phyloP scores from a whole-genome alignment of 345 rosid species.

The Cochlearia excelsa region DNA sequence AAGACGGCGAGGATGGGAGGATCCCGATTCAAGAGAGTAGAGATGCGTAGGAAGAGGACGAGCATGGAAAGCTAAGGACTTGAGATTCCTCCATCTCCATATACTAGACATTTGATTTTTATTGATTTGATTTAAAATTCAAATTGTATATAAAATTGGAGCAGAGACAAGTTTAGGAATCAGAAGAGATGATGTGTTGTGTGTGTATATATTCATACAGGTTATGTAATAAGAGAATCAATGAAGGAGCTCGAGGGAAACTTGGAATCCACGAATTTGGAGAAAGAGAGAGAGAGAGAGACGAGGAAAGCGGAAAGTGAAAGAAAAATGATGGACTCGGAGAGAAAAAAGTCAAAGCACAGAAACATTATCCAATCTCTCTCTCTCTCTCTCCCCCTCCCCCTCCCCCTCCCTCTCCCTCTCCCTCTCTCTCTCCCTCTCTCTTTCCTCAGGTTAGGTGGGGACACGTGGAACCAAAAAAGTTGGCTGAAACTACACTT shows the following conservation, averaged over 20 bases:
- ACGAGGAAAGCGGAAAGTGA: constrained; percentile 31
- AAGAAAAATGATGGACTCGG: constrained; percentile 28
- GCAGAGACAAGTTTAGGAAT: neutral
- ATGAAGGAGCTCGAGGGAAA: neutral
- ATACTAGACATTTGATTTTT: constrained; percentile 50
- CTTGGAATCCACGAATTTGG: constrained; percentile 26
- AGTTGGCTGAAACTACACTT: neutral
- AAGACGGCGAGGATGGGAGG: constrained; percentile 44
- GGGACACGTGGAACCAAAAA: constrained; percentile 33
- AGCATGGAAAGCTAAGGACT: constrained; percentile 36
- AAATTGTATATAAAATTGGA: neutral
- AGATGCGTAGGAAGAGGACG: constrained; percentile 46
- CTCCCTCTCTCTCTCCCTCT: neutral
- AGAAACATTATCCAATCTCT: constrained; percentile 6
- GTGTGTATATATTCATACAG: constrained; percentile 8
- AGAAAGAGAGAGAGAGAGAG: constrained; percentile 20
- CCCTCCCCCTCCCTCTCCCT: too few species aligned
- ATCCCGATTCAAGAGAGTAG: constrained; percentile 40
- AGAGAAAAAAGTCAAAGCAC: constrained; percentile 40
- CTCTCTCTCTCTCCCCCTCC: constrained; percentile 1
- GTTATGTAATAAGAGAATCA: constrained; percentile 21
- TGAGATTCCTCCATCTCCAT: constrained; percentile 67
- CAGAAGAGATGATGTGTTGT: neutral
- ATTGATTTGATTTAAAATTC: constrained; percentile 2
- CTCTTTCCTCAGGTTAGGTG: constrained; percentile 25